Evolutionary conservation across 306 rosid genomes (phyloP).

Genomic region (Begonia peltatifolia): DNA sequence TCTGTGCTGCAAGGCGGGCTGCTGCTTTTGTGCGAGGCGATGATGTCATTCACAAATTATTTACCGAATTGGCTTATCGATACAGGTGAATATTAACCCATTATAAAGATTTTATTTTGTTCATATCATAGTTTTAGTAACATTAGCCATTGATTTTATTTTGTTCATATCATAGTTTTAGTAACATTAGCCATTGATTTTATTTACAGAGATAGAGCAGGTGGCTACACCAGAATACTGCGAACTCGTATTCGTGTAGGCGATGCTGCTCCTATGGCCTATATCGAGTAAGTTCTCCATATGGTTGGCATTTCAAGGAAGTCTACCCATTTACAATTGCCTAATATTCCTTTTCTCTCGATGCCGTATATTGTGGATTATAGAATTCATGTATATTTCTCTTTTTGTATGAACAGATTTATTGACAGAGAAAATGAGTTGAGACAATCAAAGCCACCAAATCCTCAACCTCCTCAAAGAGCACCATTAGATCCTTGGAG

Average conservation of each 20-base stretch:
- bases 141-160: too few species aligned
- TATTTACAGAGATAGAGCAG: slow-evolving; percentile 63
- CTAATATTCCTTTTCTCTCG: background rate
- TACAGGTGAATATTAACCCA: slow-evolving; percentile 34
- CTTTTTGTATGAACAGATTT: slow-evolving; percentile 29
- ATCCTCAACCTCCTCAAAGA: slow-evolving; percentile 65
- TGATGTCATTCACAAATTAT: slow-evolving; percentile 81
- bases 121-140: too few species aligned
- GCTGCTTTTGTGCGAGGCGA: slow-evolving; percentile 81
- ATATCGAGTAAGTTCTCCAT: slow-evolving; percentile 55
- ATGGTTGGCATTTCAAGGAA: too few species aligned
- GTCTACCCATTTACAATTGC: too few species aligned
- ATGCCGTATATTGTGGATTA: background rate
- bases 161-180: too few species aligned
- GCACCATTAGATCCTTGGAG: slow-evolving; percentile 82
- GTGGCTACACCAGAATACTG: slow-evolving; percentile 89
- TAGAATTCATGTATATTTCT: too few species aligned
- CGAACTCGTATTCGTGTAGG: slow-evolving; percentile 93
- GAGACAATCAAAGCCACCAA: slow-evolving; percentile 73
- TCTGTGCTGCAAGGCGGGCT: slow-evolving; percentile 71
- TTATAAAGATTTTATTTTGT: too few species aligned
- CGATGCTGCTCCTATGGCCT: slow-evolving; percentile 96
- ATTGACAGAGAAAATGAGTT: slow-evolving; percentile 76
- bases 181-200: too few species aligned
- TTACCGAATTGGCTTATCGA: slow-evolving; percentile 81